A percentile compares a stretch with the other conserved stretches of the same genome.
These are phyloP conservation scores for Lentinula sp. DNA, from an alignment of 768 basidiomycete genomes.

Conservation along the genomic window DNA sequence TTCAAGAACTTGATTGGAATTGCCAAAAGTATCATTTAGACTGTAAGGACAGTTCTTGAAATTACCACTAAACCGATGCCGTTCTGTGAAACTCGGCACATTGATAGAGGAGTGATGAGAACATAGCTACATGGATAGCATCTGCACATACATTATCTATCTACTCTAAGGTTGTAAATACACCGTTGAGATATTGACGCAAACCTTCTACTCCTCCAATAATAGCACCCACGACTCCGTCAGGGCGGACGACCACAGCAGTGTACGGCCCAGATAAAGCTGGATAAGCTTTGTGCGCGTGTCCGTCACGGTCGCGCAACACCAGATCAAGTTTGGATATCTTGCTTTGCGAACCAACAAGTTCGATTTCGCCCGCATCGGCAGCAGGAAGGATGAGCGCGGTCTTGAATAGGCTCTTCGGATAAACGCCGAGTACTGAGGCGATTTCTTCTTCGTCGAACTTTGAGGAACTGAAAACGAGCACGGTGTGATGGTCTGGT, in stretches of 20 bases:
- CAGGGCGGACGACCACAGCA: constrained; percentile 17
- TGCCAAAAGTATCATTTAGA: too few relatives aligned
- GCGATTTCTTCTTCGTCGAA: background rate
- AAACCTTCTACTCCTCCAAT: constrained; percentile 14
- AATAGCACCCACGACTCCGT: constrained; percentile 17
- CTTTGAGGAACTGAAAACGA: constrained; percentile 20
- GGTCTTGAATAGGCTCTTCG: constrained; percentile 11
- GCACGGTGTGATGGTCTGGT: constrained; percentile 24
- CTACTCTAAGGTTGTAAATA: background rate
- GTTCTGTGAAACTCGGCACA: too few relatives aligned
- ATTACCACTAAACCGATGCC: too few relatives aligned
- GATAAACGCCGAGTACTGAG: background rate
- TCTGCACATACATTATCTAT: too few relatives aligned
- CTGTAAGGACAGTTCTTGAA: too few relatives aligned
- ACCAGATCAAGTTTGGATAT: background rate
- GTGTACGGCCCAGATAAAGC: constrained; percentile 54
- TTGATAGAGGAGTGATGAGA: too few relatives aligned
- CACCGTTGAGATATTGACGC: background rate
- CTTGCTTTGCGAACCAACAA: background rate
- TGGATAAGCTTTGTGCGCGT: constrained; percentile 19
- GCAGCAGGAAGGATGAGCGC: constrained; percentile 11
- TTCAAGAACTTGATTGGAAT: too few relatives aligned
- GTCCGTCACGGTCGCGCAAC: constrained; percentile 18
- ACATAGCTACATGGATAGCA: too few relatives aligned
- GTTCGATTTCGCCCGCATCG: background rate